phyloP scores from a whole-genome alignment of 2,329 filamentous ascomycete genomes.

The Berkeleyomyces rouxiae region DNA sequence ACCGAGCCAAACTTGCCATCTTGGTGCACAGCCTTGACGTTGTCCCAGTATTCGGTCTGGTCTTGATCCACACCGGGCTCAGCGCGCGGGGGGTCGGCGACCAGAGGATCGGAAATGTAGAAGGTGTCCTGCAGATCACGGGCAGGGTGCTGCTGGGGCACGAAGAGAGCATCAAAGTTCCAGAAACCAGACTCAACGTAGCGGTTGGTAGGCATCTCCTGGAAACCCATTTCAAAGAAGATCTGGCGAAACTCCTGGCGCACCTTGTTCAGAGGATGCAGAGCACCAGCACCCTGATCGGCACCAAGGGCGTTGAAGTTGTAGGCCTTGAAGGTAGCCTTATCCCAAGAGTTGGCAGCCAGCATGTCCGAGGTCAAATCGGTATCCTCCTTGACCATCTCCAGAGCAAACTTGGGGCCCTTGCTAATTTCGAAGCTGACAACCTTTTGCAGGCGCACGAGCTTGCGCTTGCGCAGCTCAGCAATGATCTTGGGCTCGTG shows the following conservation, averaged over 20 bases:
- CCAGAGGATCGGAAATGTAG: constrained; percentile 81
- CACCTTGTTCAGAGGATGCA: constrained; percentile 76
- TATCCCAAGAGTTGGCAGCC: constrained; percentile 76
- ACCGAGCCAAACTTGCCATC: constrained; percentile 86
- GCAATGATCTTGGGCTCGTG: constrained; percentile 60
- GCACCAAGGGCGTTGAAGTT: constrained; percentile 57
- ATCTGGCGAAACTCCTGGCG: constrained; percentile 91
- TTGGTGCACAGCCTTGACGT: constrained; percentile 75
- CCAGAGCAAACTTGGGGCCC: constrained; percentile 72
- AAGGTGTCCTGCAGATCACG: constrained; percentile 97
- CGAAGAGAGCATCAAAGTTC: constrained; percentile 96
- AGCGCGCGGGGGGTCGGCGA: constrained; percentile 51
- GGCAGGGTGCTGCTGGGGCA: constrained; percentile 93
- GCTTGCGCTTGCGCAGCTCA: constrained; percentile 83
- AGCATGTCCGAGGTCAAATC: constrained; percentile 93
- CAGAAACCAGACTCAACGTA: constrained; percentile 97
- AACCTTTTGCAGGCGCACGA: constrained; percentile 68
- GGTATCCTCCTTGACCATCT: constrained; percentile 85
- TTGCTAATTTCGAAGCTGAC: constrained; percentile 73
- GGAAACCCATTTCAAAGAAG: constrained; percentile 98
- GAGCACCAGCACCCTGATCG: constrained; percentile 43
- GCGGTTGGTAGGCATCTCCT: constrained; percentile 90
- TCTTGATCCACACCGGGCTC: constrained; percentile 35
- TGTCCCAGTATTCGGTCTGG: constrained; percentile 67
- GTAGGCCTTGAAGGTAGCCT: constrained; percentile 65